Conservation (phyloP, 2,329 filamentous ascomycete genomes). For the Emmonsiellopsis sp. region DNA sequence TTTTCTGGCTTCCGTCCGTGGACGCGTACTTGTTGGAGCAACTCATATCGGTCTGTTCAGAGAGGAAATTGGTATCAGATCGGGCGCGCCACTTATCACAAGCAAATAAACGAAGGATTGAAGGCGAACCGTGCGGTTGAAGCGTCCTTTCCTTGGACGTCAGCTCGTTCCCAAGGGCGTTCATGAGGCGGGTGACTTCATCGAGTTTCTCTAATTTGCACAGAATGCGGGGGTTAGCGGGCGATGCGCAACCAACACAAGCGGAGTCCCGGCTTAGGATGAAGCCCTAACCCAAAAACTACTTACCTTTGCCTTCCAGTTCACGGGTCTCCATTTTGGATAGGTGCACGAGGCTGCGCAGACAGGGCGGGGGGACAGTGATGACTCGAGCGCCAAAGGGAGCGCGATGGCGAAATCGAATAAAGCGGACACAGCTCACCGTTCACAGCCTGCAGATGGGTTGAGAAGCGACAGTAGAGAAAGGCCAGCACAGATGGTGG, state of each 20-base stretch:
- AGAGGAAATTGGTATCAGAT: neutral
- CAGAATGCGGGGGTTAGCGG: neutral
- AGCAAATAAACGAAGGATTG: too few relatives aligned
- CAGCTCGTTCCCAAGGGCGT: constrained; percentile 54
- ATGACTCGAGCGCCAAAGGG: neutral
- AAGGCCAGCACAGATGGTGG: neutral
- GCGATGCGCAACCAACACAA: neutral
- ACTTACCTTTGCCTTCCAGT: constrained; percentile 8
- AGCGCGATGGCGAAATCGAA: neutral
- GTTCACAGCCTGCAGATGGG: neutral
- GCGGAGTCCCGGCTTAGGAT: neutral
- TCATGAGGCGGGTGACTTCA: constrained; percentile 57
- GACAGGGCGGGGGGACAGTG: neutral
- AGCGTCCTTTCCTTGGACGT: constrained; percentile 31
- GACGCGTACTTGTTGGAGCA: constrained; percentile 61
- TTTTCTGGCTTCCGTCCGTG: constrained; percentile 63
- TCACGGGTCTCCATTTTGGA: constrained; percentile 12
- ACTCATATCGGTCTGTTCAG: constrained; percentile 27
- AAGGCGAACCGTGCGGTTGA: too few relatives aligned
- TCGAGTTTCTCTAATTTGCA: constrained; percentile 52
- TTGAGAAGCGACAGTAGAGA: neutral
- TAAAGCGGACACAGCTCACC: neutral
- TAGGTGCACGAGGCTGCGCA: neutral
- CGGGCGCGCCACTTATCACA: neutral
- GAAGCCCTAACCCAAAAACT: neutral